Percentiles rank a stretch among this genome's conserved stretches.
These are phyloP conservation scores for Pythium guiyangense DNA, from an alignment of 352 stramenopile species.

Conservation along the genomic window DNA sequence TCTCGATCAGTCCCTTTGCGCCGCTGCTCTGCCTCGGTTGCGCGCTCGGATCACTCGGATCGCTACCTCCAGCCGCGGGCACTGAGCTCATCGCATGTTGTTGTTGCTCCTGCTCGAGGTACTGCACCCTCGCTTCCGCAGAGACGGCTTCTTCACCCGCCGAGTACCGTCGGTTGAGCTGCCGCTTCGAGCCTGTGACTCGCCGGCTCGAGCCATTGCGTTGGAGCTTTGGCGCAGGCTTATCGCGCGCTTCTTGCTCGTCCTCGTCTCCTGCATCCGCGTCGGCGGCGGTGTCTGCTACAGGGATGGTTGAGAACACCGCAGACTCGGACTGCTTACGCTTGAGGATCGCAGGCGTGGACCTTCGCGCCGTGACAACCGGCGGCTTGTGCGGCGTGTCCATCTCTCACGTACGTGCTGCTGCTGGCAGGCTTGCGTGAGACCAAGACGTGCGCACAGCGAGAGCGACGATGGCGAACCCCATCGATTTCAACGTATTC, in stretches of 20 bases:
- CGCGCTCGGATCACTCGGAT: too few species aligned
- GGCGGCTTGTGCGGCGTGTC: neutral
- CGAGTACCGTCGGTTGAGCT: constrained; percentile 5
- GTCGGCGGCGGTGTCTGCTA: neutral
- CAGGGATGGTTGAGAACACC: neutral
- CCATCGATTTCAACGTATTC: neutral
- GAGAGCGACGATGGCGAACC: too few species aligned
- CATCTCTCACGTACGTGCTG: neutral
- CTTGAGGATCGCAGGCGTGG: neutral
- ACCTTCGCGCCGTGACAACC: neutral
- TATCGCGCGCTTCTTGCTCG: neutral
- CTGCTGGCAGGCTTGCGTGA: too few species aligned
- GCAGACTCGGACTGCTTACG: neutral
- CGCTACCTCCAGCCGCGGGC: too few species aligned
- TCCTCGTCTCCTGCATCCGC: neutral
- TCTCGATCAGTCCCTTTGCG: neutral
- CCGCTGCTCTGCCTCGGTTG: neutral
- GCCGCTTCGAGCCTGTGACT: neutral
- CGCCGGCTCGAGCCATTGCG: neutral
- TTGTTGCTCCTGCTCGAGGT: too few species aligned
- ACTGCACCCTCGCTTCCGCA: neutral
- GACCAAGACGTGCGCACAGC: neutral
- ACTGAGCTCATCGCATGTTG: too few species aligned
- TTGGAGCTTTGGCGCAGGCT: neutral
- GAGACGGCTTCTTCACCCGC: neutral